A percentile compares a stretch with the other conserved stretches of the same genome.
Evolutionary conservation across 2,329 filamentous ascomycete genomes (phyloP).

Genomic region (Fusarium luffae): DNA sequence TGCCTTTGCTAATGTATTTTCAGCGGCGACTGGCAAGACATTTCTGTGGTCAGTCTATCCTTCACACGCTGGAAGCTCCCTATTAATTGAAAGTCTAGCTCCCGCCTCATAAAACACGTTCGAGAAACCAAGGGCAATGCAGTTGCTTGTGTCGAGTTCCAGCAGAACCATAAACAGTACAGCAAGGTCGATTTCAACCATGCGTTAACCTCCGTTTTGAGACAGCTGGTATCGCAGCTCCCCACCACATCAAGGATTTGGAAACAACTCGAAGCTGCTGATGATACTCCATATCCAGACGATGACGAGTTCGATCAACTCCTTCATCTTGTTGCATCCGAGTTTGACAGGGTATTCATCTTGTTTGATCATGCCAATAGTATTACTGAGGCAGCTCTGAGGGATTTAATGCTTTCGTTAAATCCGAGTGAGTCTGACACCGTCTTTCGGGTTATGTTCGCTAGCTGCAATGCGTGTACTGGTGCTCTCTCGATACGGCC

Average conservation of each 20-base stretch:
- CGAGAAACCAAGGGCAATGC: not conserved
- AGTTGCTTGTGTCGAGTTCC: not conserved
- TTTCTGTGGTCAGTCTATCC: not conserved
- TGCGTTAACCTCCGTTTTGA: not conserved
- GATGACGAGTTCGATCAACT: not conserved
- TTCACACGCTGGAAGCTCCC: rapidly evolving
- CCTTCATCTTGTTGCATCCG: not conserved
- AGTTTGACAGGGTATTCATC: not conserved
- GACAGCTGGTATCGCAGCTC: conserved; percentile 2
- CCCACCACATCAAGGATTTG: rapidly evolving
- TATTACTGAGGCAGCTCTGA: not conserved
- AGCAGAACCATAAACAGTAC: not conserved
- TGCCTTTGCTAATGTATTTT: not conserved
- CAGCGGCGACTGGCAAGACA: conserved; percentile 17
- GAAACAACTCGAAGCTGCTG: rapidly evolving
- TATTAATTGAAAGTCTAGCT: not conserved
- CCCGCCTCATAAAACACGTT: not conserved
- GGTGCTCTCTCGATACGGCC: not conserved
- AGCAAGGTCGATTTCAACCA: not conserved
- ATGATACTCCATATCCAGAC: not conserved
- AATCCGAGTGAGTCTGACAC: not conserved
- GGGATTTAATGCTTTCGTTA: not conserved
- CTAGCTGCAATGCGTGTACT: not conserved
- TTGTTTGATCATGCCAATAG: not conserved
- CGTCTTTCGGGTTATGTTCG: not conserved